Conservation (phyloP, 192 early-diverging fungal genomes). For the Entomortierella chlamydospora region DNA sequence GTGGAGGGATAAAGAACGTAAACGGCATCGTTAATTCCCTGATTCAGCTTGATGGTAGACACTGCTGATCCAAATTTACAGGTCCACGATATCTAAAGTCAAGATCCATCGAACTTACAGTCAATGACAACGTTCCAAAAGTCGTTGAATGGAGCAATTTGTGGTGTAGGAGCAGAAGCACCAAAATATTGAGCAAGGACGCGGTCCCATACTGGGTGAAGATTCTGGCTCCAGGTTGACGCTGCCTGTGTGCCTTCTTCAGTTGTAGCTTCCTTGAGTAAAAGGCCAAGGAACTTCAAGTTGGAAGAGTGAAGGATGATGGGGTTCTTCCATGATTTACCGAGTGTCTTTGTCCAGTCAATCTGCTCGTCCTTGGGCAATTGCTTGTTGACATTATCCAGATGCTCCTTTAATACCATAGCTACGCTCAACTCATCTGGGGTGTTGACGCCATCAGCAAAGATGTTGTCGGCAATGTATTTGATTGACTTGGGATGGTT, state of each 20-base stretch:
- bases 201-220: conserved; percentile 86
- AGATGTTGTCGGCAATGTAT: conserved; percentile 56
- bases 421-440: conserved; percentile 67
- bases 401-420: conserved; percentile 55
- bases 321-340: conserved; percentile 54
- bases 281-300: conserved; percentile 37
- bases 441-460: conserved; percentile 58
- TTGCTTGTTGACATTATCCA: conserved; percentile 44
- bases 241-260: conserved; percentile 57
- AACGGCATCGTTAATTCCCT: neutral
- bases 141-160: conserved; percentile 70
- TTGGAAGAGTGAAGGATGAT: conserved; percentile 47
- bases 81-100: neutral
- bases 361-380: conserved; percentile 40
- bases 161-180: conserved; percentile 48
- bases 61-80: neutral
- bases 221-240: conserved; percentile 76
- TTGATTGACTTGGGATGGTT: conserved; percentile 49
- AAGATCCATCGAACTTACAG: conserved; percentile 51
- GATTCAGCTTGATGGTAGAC: neutral
- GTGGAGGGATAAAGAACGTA: neutral
- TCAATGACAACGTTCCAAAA: conserved; percentile 89
- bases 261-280: conserved; percentile 49
- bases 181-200: conserved; percentile 71
- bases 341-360: conserved; percentile 40